These are phyloP conservation scores for Harringtonia aguacate DNA, from an alignment of 2,329 filamentous ascomycete species.

Conservation along the genomic window DNA sequence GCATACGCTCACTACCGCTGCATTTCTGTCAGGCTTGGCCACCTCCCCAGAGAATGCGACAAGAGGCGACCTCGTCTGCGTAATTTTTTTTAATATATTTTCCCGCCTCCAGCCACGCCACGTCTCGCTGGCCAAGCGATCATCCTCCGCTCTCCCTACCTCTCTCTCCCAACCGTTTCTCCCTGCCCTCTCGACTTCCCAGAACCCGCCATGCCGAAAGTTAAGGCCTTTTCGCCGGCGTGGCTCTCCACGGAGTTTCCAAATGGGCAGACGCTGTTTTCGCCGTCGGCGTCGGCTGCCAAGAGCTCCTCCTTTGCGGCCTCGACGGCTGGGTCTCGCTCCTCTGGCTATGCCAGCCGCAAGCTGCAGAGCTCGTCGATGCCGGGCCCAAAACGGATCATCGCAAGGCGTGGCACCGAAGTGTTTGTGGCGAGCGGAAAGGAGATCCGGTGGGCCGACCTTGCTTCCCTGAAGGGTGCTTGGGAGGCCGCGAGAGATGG, in stretches of 20 bases:
- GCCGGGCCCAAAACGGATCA: constrained; percentile 48
- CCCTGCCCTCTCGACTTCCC: too few relatives aligned
- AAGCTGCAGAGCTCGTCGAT: constrained; percentile 27
- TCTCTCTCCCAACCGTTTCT: constrained; percentile 4
- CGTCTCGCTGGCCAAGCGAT: neutral
- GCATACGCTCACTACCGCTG: too few relatives aligned
- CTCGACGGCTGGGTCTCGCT: constrained; percentile 16
- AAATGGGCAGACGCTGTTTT: constrained; percentile 71
- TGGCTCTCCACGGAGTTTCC: constrained; percentile 69
- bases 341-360: constrained; percentile 12
- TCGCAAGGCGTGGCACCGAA: constrained; percentile 76
- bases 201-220: constrained; percentile 60
- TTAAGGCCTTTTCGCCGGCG: constrained; percentile 73
- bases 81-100: too few relatives aligned
- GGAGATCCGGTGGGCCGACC: constrained; percentile 84
- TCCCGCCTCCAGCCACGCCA: too few relatives aligned
- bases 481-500: constrained; percentile 29
- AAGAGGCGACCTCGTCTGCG: too few relatives aligned
- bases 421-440: constrained; percentile 81
- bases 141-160: neutral
- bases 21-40: too few relatives aligned
- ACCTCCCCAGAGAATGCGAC: too few relatives aligned
- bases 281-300: constrained; percentile 28
- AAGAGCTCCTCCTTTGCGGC: constrained; percentile 18
- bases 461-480: constrained; percentile 64